phyloP scores from a whole-genome alignment of 768 basidiomycete species.

The Russula virescens region DNA sequence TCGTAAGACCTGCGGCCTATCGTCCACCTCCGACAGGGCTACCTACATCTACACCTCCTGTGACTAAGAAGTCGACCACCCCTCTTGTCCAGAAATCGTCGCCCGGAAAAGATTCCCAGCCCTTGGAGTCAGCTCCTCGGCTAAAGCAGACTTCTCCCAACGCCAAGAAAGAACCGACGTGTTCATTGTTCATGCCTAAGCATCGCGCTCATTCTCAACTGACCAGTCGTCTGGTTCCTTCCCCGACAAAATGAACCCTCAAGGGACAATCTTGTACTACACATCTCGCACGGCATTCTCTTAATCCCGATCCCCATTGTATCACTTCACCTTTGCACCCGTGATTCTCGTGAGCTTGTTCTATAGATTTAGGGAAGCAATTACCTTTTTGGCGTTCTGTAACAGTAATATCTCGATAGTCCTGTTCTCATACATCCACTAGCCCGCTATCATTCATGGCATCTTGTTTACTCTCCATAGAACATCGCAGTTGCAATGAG shows the following conservation, averaged over 20 bases:
- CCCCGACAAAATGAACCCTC: conserved; percentile 9
- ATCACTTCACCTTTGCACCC: conserved; percentile 20
- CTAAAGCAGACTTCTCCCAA: conserved; percentile 36
- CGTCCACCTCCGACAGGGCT: conserved; percentile 8
- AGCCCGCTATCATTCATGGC: conserved; percentile 9
- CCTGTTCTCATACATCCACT: conserved; percentile 6
- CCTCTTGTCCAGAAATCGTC: conserved; percentile 3
- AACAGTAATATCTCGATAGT: conserved; percentile 10
- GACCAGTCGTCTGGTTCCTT: conserved; percentile 17
- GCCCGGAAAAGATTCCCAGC: conserved; percentile 13
- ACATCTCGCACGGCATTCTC: conserved; percentile 5
- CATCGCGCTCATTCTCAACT: conserved; percentile 49
- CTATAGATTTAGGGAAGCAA: conserved; percentile 6
- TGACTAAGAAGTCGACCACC: background rate
- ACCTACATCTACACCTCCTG: conserved; percentile 29
- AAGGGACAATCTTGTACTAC: conserved; percentile 8
- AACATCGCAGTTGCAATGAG: background rate
- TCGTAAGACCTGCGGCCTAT: conserved; percentile 5
- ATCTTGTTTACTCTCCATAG: conserved; percentile 7
- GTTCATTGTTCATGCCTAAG: conserved; percentile 65
- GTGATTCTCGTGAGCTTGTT: conserved; percentile 14
- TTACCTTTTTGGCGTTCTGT: conserved; percentile 10
- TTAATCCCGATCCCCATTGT: background rate
- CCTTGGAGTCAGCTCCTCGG: conserved; percentile 27
- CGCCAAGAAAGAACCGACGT: conserved; percentile 60